Evolutionary conservation across 768 basidiomycete genomes (phyloP).

Genomic region (Daedaleopsis nitida): DNA sequence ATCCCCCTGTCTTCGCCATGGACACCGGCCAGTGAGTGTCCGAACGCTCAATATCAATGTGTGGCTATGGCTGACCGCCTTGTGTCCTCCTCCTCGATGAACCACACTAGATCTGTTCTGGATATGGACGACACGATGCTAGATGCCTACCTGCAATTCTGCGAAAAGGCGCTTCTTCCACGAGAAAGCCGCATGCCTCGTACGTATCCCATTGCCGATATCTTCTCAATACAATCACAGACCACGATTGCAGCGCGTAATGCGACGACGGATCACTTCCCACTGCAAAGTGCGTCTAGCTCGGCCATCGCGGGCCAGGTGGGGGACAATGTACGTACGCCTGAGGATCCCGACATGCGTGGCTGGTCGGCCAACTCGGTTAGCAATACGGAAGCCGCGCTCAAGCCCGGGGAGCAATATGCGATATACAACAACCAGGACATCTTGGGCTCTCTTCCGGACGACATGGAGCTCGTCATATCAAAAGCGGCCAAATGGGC

Average conservation of each 20-base stretch:
- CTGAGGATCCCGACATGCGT: neutral
- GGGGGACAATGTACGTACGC: neutral
- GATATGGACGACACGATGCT: constrained; percentile 53
- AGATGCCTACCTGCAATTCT: constrained; percentile 69
- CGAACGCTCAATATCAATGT: neutral
- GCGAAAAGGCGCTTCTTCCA: constrained; percentile 50
- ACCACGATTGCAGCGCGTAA: constrained; percentile 13
- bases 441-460: constrained; percentile 56
- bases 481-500: constrained; percentile 52
- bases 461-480: constrained; percentile 53
- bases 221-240: neutral
- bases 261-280: constrained; percentile 23
- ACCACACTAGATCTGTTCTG: constrained; percentile 48
- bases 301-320: neutral
- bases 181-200: constrained; percentile 18
- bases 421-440: constrained; percentile 71
- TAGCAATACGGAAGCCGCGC: constrained; percentile 7
- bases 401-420: constrained; percentile 61
- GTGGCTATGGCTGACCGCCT: neutral
- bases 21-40: constrained; percentile 47
- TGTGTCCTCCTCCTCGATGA: neutral
- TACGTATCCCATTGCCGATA: neutral
- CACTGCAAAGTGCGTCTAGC: neutral
- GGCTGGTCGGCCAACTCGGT: constrained; percentile 10
- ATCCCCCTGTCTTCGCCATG: constrained; percentile 44